Percentiles rank a stretch among this genome's conserved stretches.
phyloP scores from a whole-genome alignment of 148 eudicot species.

The Polygonum maritimum region DNA sequence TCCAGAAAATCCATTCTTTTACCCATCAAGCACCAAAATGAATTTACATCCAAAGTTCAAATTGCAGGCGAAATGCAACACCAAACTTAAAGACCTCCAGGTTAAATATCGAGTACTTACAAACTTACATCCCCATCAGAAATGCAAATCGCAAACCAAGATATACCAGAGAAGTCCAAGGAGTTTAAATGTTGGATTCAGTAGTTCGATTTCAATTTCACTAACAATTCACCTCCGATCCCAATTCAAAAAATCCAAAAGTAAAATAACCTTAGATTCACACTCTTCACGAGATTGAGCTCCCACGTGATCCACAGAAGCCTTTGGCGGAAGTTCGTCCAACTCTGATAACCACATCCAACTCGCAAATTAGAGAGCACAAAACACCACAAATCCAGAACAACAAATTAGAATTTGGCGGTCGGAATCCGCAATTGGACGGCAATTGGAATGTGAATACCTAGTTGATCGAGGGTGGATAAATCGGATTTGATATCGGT shows the following conservation, averaged over 20 bases:
- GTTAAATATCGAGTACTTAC: not conserved
- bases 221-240: not conserved
- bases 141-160: not conserved
- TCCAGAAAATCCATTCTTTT: not conserved
- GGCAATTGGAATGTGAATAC: slow-evolving; percentile 15
- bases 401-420: not conserved
- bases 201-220: not conserved
- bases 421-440: not conserved
- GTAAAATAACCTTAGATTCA: not conserved
- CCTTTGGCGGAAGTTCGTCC: not conserved
- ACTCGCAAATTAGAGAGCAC: not conserved
- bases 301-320: not conserved
- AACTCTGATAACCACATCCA: not conserved
- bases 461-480: slow-evolving; percentile 30
- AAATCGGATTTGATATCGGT: slow-evolving; percentile 71
- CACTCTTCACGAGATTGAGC: not conserved
- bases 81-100: not conserved
- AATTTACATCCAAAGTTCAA: no score
- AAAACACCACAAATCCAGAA: not conserved
- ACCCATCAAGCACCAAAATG: no score
- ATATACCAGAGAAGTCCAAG: not conserved
- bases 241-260: not conserved
- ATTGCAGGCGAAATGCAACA: no score
- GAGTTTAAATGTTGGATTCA: not conserved
- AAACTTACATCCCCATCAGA: not conserved